A percentile compares a stretch with the other conserved stretches of the same genome.
Evolutionary conservation across 1,139 yeast species (phyloP).

Genomic region (Meyerozyma elateridarum): DNA sequence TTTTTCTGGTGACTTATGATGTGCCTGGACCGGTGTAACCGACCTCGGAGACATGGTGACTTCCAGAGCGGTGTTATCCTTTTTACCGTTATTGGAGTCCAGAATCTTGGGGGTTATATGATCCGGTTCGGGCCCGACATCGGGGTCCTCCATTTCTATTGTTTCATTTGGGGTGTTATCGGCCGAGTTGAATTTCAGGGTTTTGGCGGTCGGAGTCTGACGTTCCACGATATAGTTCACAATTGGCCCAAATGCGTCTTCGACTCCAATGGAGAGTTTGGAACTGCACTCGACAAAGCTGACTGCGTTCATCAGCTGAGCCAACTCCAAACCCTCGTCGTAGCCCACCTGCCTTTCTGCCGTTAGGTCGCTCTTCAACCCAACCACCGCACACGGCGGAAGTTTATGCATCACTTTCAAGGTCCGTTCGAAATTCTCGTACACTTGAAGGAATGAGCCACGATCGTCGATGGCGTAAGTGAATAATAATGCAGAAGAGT

Average conservation of each 20-base stretch:
- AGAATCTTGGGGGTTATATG: too few relatives aligned
- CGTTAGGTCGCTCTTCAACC: constrained; percentile 28
- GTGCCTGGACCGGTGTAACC: too few relatives aligned
- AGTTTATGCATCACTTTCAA: constrained; percentile 15
- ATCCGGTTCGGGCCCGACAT: too few relatives aligned
- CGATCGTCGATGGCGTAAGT: constrained; percentile 27
- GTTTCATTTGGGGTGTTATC: constrained; percentile 4
- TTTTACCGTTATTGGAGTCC: too few relatives aligned
- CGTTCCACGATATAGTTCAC: too few relatives aligned
- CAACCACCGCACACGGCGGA: constrained; percentile 31
- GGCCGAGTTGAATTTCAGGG: constrained; percentile 1
- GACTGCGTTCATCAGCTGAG: constrained; percentile 24
- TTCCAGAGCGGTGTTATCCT: too few relatives aligned
- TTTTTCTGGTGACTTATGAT: too few relatives aligned
- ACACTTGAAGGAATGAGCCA: constrained; percentile 25
- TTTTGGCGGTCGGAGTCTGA: too few relatives aligned
- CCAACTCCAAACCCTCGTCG: constrained; percentile 27
- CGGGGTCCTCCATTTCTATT: neutral
- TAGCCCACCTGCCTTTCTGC: constrained; percentile 22
- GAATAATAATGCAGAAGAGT: constrained; percentile 28
- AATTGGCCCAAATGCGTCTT: constrained; percentile 27
- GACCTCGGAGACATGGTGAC: too few relatives aligned
- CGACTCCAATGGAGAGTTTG: constrained; percentile 17
- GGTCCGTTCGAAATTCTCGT: constrained; percentile 23
- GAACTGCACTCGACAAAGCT: constrained; percentile 30